Evolutionary conservation across 1,284 basidiomycete genomes (phyloP).

Genomic region (Sphaerobolus stellatus): DNA sequence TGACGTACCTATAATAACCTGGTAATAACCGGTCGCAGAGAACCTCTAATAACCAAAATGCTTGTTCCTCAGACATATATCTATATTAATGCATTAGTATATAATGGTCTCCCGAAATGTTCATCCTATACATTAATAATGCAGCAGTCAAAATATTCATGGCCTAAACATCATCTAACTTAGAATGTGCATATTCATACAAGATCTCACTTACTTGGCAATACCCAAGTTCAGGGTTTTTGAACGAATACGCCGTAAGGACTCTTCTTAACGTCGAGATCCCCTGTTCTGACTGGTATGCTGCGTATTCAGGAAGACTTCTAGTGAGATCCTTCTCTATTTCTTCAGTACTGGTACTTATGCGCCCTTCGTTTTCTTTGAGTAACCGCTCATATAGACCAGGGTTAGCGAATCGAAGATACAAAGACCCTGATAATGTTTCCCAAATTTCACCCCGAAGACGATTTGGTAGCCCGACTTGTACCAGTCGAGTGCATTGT

Average conservation of each 20-base stretch:
- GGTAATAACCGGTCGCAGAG: slow-evolving; percentile 93
- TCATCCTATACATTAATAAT: slow-evolving; percentile 74
- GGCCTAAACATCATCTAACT: slow-evolving; percentile 55
- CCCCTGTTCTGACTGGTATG: slow-evolving; percentile 88
- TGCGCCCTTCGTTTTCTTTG: slow-evolving; percentile 76
- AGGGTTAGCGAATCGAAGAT: slow-evolving; percentile 85
- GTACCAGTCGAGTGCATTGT: slow-evolving; percentile 92
- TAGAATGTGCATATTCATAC: slow-evolving; percentile 1
- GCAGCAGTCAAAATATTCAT: slow-evolving; percentile 94
- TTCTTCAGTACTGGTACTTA: slow-evolving; percentile 92
- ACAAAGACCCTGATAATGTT: slow-evolving; percentile 91
- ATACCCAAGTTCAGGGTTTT: slow-evolving; percentile 92
- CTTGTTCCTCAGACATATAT: slow-evolving; percentile 99
- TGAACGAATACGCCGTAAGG: slow-evolving; percentile 94
- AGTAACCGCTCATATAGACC: slow-evolving; percentile 83
- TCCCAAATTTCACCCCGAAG: slow-evolving; percentile 99
- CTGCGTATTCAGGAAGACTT: slow-evolving; percentile 91
- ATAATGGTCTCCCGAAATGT: neutral
- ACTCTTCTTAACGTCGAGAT: slow-evolving; percentile 86
- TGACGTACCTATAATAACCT: slow-evolving; percentile 88
- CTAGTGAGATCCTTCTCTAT: slow-evolving; percentile 99
- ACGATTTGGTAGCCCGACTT: slow-evolving; percentile 94
- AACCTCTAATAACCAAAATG: slow-evolving; percentile 96
- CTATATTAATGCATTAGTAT: slow-evolving; percentile 45
- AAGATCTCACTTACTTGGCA: slow-evolving; percentile 58